Evolutionary conservation across 306 rosid genomes (phyloP).

Genomic region (Vigna radiata): DNA sequence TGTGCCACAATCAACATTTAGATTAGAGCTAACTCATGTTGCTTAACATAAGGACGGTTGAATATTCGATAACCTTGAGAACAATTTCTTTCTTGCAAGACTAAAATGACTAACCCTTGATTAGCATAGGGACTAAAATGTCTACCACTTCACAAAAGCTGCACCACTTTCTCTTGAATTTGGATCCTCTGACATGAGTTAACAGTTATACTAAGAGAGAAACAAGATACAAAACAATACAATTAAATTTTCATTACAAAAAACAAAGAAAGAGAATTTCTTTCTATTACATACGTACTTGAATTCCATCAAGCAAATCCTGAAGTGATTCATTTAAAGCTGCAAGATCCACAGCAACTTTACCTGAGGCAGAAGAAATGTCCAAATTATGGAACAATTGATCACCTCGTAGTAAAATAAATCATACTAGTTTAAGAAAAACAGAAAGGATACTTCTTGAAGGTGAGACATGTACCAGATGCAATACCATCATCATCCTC

Average conservation of each 20-base stretch:
- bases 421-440: slow-evolving; percentile 7
- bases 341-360: slow-evolving; percentile 69
- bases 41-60: not conserved
- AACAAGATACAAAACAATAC: not conserved
- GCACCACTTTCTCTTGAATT: slow-evolving; percentile 15
- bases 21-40: not conserved
- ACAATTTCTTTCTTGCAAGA: not conserved
- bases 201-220: not conserved
- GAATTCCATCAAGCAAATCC: slow-evolving; percentile 94
- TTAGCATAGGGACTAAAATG: not conserved
- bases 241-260: not conserved
- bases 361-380: slow-evolving; percentile 54
- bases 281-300: slow-evolving; percentile 56
- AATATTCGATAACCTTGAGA: not conserved
- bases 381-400: slow-evolving; percentile 41
- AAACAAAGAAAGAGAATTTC: not conserved
- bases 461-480: slow-evolving; percentile 51
- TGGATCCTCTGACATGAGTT: not conserved
- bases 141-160: not conserved
- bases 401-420: slow-evolving; percentile 33
- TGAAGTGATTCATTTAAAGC: slow-evolving; percentile 86
- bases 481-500: slow-evolving; percentile 64
- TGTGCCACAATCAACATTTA: not conserved
- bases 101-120: not conserved
- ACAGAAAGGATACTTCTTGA: slow-evolving; percentile 22